Conservation (phyloP, 371 early-diverging fungal species). For the Rhizopus stolonifer region DNA sequence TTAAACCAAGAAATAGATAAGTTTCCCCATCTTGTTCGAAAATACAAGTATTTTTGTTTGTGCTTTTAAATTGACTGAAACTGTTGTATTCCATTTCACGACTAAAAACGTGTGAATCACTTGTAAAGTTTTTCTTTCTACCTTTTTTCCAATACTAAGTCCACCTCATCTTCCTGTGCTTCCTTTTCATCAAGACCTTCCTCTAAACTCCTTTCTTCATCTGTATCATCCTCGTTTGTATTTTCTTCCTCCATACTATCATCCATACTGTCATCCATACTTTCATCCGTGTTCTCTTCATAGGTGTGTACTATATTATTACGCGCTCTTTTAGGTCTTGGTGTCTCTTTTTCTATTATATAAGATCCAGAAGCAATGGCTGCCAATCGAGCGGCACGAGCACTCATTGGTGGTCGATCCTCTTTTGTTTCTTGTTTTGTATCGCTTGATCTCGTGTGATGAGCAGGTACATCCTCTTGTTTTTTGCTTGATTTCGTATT, state of each 20-base stretch:
- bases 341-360: slow-evolving; percentile 8
- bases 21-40: slow-evolving; percentile 20
- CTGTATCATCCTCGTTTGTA: no score
- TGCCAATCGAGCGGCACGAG: slow-evolving; percentile 23
- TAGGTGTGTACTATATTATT: no score
- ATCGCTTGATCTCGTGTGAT: no score
- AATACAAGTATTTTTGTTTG: slow-evolving; percentile 16
- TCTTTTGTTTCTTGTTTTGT: neutral
- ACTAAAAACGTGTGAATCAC: neutral
- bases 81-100: slow-evolving; percentile 7
- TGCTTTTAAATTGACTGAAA: slow-evolving; percentile 17
- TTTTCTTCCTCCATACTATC: neutral
- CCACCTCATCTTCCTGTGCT: slow-evolving; percentile 4
- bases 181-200: slow-evolving; percentile 2
- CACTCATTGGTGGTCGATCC: slow-evolving; percentile 14
- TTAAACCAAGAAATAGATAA: slow-evolving; percentile 23
- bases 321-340: no score
- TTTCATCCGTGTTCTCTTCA: no score
- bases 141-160: neutral
- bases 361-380: slow-evolving; percentile 20
- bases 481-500: no score
- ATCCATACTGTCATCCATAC: neutral
- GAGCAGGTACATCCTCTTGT: no score
- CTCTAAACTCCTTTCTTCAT: neutral
- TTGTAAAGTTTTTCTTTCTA: neutral